phyloP scores from a whole-genome alignment of 306 rosid genomes.

The Datisca glomerata region DNA sequence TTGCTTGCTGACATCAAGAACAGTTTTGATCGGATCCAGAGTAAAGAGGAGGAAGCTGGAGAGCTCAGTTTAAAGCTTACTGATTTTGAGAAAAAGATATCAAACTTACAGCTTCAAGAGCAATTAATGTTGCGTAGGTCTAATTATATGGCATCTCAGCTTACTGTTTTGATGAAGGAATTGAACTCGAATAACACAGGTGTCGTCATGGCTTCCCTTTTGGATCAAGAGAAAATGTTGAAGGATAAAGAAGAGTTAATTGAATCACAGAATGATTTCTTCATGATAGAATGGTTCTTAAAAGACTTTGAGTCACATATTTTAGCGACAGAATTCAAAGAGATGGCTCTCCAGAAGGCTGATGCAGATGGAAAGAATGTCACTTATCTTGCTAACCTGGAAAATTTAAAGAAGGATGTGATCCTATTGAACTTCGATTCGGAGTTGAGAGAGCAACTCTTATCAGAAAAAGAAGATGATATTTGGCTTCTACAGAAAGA shows the following conservation, averaged over 20 bases:
- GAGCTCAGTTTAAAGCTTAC: slow-evolving; percentile 47
- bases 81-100: slow-evolving; percentile 53
- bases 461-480: slow-evolving; percentile 40
- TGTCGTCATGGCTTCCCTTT: slow-evolving; percentile 33
- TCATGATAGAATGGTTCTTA: slow-evolving; percentile 38
- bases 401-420: slow-evolving; percentile 40
- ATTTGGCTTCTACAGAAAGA: slow-evolving; percentile 27
- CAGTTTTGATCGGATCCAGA: slow-evolving; percentile 61
- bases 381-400: slow-evolving; percentile 23
- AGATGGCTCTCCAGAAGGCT: slow-evolving; percentile 25
- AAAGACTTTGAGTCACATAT: slow-evolving; percentile 64
- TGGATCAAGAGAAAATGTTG: slow-evolving; percentile 48
- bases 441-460: slow-evolving; percentile 27
- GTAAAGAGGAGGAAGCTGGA: slow-evolving; percentile 64
- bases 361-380: slow-evolving; percentile 31
- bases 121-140: slow-evolving; percentile 76
- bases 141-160: slow-evolving; percentile 67
- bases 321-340: slow-evolving; percentile 39
- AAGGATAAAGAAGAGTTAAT: slow-evolving; percentile 34
- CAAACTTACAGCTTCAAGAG: slow-evolving; percentile 70
- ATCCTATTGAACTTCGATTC: slow-evolving; percentile 40
- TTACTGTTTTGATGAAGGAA: slow-evolving; percentile 63
- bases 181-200: slow-evolving; percentile 41
- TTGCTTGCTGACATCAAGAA: slow-evolving; percentile 65
- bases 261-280: slow-evolving; percentile 43